Evolutionary conservation across 2,329 filamentous ascomycete species (phyloP), one percentile per base, ranked within the genome.

Genomic region (Monosporascus sp.): DNA sequence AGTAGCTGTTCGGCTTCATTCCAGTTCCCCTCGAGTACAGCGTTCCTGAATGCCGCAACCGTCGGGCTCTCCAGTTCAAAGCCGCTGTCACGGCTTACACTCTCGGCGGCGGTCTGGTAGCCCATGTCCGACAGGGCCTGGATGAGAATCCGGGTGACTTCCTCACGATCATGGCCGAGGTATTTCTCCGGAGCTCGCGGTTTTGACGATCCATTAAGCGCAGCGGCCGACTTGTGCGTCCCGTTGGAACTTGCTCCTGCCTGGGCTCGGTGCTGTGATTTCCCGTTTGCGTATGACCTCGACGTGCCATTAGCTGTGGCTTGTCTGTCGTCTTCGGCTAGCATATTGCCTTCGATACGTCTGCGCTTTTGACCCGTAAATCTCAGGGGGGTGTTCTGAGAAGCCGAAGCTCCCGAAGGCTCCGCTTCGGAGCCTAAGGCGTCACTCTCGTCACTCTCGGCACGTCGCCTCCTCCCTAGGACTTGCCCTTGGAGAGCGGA

Each of bases 51-150:
- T 6, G 87, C 83, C n/a, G 90, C 86, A 20, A 97, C 93, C 1
- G 88, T 87, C 2, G 86, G 82, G 54, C 85, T 94, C 72, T 99
- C 94, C 54, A 99, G 75, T 66, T 93, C 84, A 67, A 83, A 96
- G 1, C 91, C 92, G 65, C 93, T 97, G 69, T 95, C 89, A 55
- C 81, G 79, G 64, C 83, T 87, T 53, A 99, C 76, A 55, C 80
- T 84, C 45, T 83, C 78, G 24, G 94, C 93, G 14, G 93, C 89
- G 14, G 78, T 76, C 54, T 84, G 78, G 66, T 97, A 97, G 2
- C 94, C 94, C 74, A 99, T 79, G 68, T 97, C 93, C 24, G 85
- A 83, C 58, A 99, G 74, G 37, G 91, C 89, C 71, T 99, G 94
- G 64, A 99, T 94, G 62, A 99, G 72, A 58, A 97, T 88, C 51